A percentile compares a stretch with the other conserved stretches of the same genome.
phyloP scores from a whole-genome alignment of 148 eudicot genomes.

The Salicornia ramosissima region DNA sequence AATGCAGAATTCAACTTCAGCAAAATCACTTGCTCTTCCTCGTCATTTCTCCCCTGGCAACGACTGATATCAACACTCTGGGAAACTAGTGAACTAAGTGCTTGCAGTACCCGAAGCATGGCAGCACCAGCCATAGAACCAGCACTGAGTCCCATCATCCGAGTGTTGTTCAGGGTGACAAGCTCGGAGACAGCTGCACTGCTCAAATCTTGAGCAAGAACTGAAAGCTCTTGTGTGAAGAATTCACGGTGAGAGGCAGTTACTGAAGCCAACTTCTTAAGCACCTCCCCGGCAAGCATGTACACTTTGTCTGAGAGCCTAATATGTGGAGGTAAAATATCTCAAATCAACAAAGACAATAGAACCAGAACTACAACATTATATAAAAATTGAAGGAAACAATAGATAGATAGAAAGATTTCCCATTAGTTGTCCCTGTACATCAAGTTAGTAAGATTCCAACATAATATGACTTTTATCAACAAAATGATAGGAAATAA shows the following conservation, averaged over 20 bases:
- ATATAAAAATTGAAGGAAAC: not conserved
- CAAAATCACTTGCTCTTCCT: constrained; percentile 58
- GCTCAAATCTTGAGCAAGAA: constrained; percentile 63
- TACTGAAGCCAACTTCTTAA: constrained; percentile 77
- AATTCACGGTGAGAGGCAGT: constrained; percentile 60
- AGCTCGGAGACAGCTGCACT: constrained; percentile 72
- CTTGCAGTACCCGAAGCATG: constrained; percentile 84
- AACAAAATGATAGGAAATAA: not conserved
- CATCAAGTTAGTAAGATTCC: not conserved
- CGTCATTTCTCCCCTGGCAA: constrained; percentile 39
- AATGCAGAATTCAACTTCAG: constrained; percentile 61
- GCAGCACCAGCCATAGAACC: constrained; percentile 96
- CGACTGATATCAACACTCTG: constrained; percentile 33
- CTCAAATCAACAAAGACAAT: constrained; percentile 1
- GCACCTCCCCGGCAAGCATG: constrained; percentile 75
- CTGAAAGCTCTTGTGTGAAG: constrained; percentile 74
- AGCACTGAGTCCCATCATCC: constrained; percentile 87
- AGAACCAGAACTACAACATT: not conserved
- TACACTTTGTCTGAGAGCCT: constrained; percentile 98
- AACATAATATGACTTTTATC: not conserved
- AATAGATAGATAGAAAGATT: not conserved
- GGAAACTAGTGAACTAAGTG: constrained; percentile 73
- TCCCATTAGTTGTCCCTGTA: not conserved
- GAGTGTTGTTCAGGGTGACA: constrained; percentile 61
- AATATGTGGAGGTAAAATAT: constrained; percentile 2